Evolutionary conservation across 192 early-diverging fungal species (phyloP).

Genomic region (Mortierella alpina): DNA sequence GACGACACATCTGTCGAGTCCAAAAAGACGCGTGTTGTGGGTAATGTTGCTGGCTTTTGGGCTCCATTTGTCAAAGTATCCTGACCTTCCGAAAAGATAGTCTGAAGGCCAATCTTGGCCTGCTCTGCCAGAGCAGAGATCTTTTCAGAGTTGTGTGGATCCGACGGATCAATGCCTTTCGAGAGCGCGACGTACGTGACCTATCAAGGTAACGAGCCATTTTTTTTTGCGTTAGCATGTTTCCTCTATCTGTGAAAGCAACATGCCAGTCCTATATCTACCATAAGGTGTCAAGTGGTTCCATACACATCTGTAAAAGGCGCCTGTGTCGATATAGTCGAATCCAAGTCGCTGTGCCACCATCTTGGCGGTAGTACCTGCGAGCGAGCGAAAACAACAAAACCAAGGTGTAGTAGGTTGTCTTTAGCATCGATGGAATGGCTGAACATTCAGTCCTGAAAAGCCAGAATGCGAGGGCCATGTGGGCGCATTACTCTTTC

Average conservation of each 20-base stretch:
- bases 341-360: constrained; percentile 74
- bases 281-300: neutral
- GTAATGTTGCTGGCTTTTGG: neutral
- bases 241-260: neutral
- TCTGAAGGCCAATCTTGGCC: constrained; percentile 5
- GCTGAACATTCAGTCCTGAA: neutral
- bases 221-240: neutral
- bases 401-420: neutral
- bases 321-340: constrained; percentile 82
- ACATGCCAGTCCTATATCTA: neutral
- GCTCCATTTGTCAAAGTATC: neutral
- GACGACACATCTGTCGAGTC: constrained; percentile 73
- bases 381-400: neutral
- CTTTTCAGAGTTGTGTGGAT: constrained; percentile 30
- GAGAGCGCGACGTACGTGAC: constrained; percentile 55
- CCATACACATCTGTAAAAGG: constrained; percentile 68
- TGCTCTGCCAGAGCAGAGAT: constrained; percentile 50
- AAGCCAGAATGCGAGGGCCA: neutral
- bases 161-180: constrained; percentile 51
- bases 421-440: neutral
- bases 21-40: constrained; percentile 50
- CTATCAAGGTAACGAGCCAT: constrained; percentile 13
- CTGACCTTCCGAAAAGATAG: constrained; percentile 2
- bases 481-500: constrained; percentile 71
- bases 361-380: constrained; percentile 76